Evolutionary conservation across 306 rosid genomes (phyloP).

Genomic region (Gleditsia sinensis): DNA sequence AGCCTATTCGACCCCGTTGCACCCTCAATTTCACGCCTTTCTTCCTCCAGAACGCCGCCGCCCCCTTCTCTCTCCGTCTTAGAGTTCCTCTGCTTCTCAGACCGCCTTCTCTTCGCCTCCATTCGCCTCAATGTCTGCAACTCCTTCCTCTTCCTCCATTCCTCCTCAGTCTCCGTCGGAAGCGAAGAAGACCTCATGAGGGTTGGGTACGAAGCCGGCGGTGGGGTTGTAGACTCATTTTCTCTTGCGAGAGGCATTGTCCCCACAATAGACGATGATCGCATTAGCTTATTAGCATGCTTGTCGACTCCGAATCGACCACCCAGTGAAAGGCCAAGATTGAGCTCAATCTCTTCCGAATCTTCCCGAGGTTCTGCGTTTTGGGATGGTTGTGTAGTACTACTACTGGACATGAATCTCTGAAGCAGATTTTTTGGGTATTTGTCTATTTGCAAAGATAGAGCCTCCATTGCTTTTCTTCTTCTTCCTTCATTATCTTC

Average conservation of each 20-base stretch:
- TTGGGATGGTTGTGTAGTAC: conserved; percentile 25
- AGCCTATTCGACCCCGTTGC: conserved; percentile 35
- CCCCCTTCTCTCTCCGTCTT: conserved; percentile 48
- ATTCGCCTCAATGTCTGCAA: conserved; percentile 78
- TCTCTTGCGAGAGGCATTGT: conserved; percentile 65
- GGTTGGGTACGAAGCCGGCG: conserved; percentile 37
- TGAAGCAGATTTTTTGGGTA: conserved; percentile 84
- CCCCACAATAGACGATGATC: conserved; percentile 78
- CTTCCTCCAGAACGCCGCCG: conserved; percentile 40
- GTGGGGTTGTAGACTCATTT: conserved; percentile 29
- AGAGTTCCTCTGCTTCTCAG: conserved; percentile 77
- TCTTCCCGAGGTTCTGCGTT: conserved; percentile 30
- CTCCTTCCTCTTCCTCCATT: conserved; percentile 97
- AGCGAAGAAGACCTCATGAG: conserved; percentile 73
- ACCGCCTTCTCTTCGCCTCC: conserved; percentile 88
- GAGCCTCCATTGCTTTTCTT: conserved; percentile 39
- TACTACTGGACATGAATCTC: conserved; percentile 49
- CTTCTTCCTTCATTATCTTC: conserved; percentile 47
- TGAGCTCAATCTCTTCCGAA: conserved; percentile 68
- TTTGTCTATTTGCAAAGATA: conserved; percentile 51
- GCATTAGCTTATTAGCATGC: conserved; percentile 54
- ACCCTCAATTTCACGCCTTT: conserved; percentile 45
- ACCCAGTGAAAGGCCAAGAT: conserved; percentile 88
- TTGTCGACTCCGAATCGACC: conserved; percentile 91
- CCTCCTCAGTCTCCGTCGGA: conserved; percentile 88